Evolutionary conservation across 108 stramenopile genomes (phyloP), one percentile per base, ranked within the genome.

Genomic region (Fistulifera pelliculosa): DNA sequence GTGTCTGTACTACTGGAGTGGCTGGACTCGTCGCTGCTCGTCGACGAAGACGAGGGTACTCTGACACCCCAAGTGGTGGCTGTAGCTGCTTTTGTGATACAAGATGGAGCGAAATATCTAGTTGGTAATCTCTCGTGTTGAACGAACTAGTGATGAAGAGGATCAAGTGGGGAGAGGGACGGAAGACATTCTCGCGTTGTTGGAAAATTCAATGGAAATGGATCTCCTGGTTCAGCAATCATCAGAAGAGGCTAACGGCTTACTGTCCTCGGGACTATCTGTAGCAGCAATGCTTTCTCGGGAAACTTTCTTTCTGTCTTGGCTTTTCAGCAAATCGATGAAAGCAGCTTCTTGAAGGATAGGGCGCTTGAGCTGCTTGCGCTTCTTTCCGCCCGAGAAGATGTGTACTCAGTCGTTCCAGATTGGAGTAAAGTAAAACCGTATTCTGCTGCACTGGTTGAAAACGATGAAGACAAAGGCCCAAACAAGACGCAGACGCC

Each of bases 161-260:
- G 84, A 84, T 47, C 68, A 69, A 48, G 69, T 78, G 26, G 65
- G 75, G 18, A 74, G 70, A 40, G 83, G 83, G 1, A 56, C 76
- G 2, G 76, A 83, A 40, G 78, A 83, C 54, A 58, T 72, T 12
- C 31, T 84, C 5, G 63, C 81, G 2, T 47, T 82, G 54, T 54
- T 83, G 41, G 87, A 89, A 70, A 62, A 69, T 38, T 51, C 85
- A 31, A 42, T 89, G 13, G 87, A 89, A 47, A 60, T 88, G 28
- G 86, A 88, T 56, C 14, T 62, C 40, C 8, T 35, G 31, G 8
- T 35, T 3, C 31, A 35, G 8, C 31, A 35, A 35, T 35, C 31
- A 6, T 3, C 31, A 35, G 6, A 35, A 35, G 31, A 35, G 31
- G 31, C 6, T 35, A 35, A 3, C 8, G 3, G 8, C 8, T 47